A percentile compares a stretch with the other conserved stretches of the same genome.
phyloP scores from a whole-genome alignment of 495 filamentous ascomycete genomes.

The Oidiodendron maius region DNA sequence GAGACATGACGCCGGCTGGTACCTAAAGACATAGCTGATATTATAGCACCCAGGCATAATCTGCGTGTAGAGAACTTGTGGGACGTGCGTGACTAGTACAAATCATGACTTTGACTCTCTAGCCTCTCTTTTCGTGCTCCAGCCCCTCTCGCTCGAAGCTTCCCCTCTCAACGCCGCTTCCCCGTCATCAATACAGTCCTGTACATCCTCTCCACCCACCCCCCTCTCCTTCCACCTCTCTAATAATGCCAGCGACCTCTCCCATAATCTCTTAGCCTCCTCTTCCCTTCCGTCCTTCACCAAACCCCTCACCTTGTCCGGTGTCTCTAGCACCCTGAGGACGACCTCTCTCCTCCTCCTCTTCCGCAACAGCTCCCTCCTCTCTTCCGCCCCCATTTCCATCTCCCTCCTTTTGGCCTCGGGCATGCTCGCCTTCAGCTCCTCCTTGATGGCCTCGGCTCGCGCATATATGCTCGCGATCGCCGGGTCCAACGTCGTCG shows the following conservation, averaged over 20 bases:
- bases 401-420: constrained; percentile 23
- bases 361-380: constrained; percentile 29
- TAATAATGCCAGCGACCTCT: constrained; percentile 45
- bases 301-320: constrained; percentile 60
- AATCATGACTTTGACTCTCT: not conserved
- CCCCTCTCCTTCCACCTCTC: constrained; percentile 45
- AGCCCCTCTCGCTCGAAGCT: constrained; percentile 14
- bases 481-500: constrained; percentile 66
- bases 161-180: constrained; percentile 37
- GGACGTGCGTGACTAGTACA: not conserved
- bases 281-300: constrained; percentile 53
- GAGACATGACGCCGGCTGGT: not conserved
- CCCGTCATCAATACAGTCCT: constrained; percentile 44
- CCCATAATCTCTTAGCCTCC: constrained; percentile 55
- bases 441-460: constrained; percentile 56
- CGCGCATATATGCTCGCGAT: constrained; percentile 78
- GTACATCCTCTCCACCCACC: constrained; percentile 42
- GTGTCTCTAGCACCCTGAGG: constrained; percentile 57
- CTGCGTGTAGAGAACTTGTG: not conserved
- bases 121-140: constrained; percentile 9
- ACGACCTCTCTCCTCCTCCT: constrained; percentile 60
- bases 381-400: constrained; percentile 26
- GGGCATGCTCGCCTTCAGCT: constrained; percentile 40
- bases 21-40: too few relatives aligned
- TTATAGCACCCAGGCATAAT: too few relatives aligned